Percentiles rank a stretch among this genome's conserved stretches.
phyloP scores from a whole-genome alignment of 768 basidiomycete genomes.

The Strobilomyces echinocephalus region DNA sequence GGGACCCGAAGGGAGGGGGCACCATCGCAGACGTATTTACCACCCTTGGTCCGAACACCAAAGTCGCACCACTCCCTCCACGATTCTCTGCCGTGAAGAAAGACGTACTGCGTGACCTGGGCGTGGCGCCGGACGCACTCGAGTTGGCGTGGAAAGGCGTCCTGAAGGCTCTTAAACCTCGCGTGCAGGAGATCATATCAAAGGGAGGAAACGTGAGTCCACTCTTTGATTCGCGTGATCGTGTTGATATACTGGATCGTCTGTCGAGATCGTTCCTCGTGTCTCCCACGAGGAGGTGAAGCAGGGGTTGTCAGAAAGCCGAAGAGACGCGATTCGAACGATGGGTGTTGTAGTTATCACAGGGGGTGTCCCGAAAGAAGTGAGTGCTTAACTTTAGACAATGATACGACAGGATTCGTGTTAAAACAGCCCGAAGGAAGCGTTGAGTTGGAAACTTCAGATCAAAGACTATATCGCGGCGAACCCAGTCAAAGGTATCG shows the following conservation, averaged over 20 bases:
- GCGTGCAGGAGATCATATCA: slow-evolving; percentile 43
- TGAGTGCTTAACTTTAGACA: slow-evolving; percentile 23
- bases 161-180: slow-evolving; percentile 42
- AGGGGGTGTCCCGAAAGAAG: slow-evolving; percentile 52
- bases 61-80: slow-evolving; percentile 41
- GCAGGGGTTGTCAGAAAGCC: slow-evolving; percentile 43
- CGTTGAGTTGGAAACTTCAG: slow-evolving; percentile 51
- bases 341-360: slow-evolving; percentile 54
- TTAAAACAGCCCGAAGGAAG: slow-evolving; percentile 40
- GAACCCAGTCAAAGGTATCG: slow-evolving; percentile 50
- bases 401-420: neutral
- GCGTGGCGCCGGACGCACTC: slow-evolving; percentile 23
- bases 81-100: slow-evolving; percentile 62
- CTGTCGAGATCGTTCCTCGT: slow-evolving; percentile 46
- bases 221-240: neutral
- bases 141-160: slow-evolving; percentile 53
- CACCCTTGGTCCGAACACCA: slow-evolving; percentile 37
- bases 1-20: slow-evolving; percentile 26
- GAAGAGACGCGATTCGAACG: slow-evolving; percentile 42
- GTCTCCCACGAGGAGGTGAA: slow-evolving; percentile 42
- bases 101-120: slow-evolving; percentile 41
- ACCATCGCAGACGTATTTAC: slow-evolving; percentile 46
- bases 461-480: slow-evolving; percentile 50
- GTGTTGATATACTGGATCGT: neutral
- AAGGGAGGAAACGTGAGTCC: slow-evolving; percentile 43